Percentiles rank a stretch among this genome's conserved stretches.
Conservation (phyloP, 1,139 yeast species). For the Suhomyces ambrosiae region DNA sequence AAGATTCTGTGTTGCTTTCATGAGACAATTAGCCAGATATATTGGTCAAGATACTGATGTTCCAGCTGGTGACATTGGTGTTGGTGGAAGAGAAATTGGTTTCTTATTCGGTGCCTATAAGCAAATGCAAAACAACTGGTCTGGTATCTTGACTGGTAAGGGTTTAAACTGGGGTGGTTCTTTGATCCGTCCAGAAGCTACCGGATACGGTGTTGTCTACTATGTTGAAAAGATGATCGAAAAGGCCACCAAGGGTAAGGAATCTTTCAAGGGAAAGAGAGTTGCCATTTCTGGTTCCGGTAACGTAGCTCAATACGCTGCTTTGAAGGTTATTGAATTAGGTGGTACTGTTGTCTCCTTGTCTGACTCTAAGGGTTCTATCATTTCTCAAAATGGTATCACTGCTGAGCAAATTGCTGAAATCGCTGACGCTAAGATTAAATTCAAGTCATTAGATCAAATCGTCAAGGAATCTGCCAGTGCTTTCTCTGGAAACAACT, state of each 20-base stretch:
- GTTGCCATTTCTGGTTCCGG: slow-evolving; percentile 98
- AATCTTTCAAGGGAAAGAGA: slow-evolving; percentile 86
- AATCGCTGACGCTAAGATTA: slow-evolving; percentile 79
- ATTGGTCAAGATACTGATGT: slow-evolving; percentile 97
- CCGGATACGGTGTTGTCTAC: slow-evolving; percentile 97
- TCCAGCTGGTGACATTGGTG: slow-evolving; percentile 97
- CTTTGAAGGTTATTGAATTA: slow-evolving; percentile 92
- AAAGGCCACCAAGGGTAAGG: slow-evolving; percentile 86
- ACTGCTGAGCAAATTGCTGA: slow-evolving; percentile 76
- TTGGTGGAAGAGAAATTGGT: slow-evolving; percentile 91
- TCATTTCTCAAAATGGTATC: slow-evolving; percentile 76
- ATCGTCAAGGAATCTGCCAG: slow-evolving; percentile 58
- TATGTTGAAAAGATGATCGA: slow-evolving; percentile 97
- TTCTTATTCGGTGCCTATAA: slow-evolving; percentile 97
- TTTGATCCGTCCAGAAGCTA: slow-evolving; percentile 97
- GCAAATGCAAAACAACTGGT: slow-evolving; percentile 87
- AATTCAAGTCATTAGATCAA: slow-evolving; percentile 75
- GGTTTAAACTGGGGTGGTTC: slow-evolving; percentile 99
- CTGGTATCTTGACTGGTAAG: slow-evolving; percentile 97
- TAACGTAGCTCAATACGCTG: slow-evolving; percentile 99
- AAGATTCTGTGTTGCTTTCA: slow-evolving; percentile 93
- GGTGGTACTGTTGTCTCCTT: slow-evolving; percentile 94
- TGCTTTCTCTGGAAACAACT: slow-evolving; percentile 55
- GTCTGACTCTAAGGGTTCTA: slow-evolving; percentile 92
- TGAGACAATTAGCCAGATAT: slow-evolving; percentile 94